Conservation (phyloP, 106 monocot genomes). For the Acorus calamus region DNA sequence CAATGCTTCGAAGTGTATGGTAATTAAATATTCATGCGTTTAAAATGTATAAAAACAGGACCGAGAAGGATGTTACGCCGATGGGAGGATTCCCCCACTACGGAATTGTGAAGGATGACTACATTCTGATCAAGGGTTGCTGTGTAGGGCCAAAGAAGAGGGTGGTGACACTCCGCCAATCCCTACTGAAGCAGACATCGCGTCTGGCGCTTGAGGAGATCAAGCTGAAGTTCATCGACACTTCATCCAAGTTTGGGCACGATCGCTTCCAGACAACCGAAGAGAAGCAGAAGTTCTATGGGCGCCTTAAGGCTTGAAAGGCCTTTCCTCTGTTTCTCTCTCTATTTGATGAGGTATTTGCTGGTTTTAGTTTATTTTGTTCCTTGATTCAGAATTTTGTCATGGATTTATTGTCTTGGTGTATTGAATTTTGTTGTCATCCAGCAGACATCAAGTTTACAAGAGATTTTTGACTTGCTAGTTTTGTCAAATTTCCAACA, state of each 20-base stretch:
- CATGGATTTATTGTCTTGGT: no score
- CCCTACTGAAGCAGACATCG: conserved; percentile 43
- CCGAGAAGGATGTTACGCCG: background rate
- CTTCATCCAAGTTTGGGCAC: conserved; percentile 62
- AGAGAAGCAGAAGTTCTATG: conserved; percentile 29
- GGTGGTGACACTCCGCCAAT: conserved; percentile 39
- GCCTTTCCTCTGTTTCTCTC: no score
- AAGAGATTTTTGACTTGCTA: no score
- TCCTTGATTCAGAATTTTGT: no score
- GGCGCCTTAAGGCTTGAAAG: conserved; percentile 6
- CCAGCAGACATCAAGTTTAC: no score
- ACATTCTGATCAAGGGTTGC: conserved; percentile 55
- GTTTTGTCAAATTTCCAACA: no score
- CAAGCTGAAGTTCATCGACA: conserved; percentile 63
- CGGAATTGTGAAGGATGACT: conserved; percentile 14
- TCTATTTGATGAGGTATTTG: background rate
- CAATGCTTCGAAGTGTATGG: no score
- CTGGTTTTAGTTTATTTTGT: background rate
- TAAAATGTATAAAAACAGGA: background rate
- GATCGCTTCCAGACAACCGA: background rate
- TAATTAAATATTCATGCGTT: background rate
- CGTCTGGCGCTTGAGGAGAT: conserved; percentile 49
- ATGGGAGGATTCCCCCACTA: conserved; percentile 12
- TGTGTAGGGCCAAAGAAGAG: conserved; percentile 63
- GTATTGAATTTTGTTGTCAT: no score